phyloP scores from a whole-genome alignment of 2,329 filamentous ascomycete genomes.

The Claviceps monticola region DNA sequence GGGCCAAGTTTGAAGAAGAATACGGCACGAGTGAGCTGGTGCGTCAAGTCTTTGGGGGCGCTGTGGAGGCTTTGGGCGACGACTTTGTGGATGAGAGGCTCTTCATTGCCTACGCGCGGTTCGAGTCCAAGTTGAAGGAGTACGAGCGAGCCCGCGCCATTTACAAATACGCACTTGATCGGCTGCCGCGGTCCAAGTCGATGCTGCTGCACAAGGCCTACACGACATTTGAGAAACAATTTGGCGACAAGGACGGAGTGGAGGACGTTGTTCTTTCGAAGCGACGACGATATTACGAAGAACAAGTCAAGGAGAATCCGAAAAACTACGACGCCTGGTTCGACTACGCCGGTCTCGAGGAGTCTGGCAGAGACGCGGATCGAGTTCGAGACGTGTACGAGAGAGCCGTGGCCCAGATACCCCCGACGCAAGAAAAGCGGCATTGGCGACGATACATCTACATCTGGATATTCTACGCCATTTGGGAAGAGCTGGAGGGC shows the following conservation, averaged over 20 bases:
- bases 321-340: slow-evolving; percentile 98
- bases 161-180: slow-evolving; percentile 91
- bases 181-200: slow-evolving; percentile 77
- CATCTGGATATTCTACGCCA: slow-evolving; percentile 91
- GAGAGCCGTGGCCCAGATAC: slow-evolving; percentile 85
- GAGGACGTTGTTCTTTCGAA: slow-evolving; percentile 96
- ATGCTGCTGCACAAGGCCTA: slow-evolving; percentile 81
- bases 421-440: slow-evolving; percentile 88
- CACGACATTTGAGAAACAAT: slow-evolving; percentile 97
- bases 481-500: slow-evolving; percentile 84
- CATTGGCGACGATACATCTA: slow-evolving; percentile 98
- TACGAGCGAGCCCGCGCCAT: slow-evolving; percentile 88
- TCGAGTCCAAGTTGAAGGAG: slow-evolving; percentile 88
- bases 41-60: slow-evolving; percentile 77
- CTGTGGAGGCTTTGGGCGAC: slow-evolving; percentile 80
- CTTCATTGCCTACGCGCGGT: slow-evolving; percentile 90
- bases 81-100: slow-evolving; percentile 93
- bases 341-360: slow-evolving; percentile 83
- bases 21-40: slow-evolving; percentile 85
- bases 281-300: slow-evolving; percentile 82
- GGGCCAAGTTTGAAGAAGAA: slow-evolving; percentile 95
- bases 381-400: slow-evolving; percentile 88
- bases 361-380: slow-evolving; percentile 68
- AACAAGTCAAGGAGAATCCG: slow-evolving; percentile 82
- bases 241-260: slow-evolving; percentile 81